Conservation (phyloP, 2,329 filamentous ascomycete genomes). For the Immersiporthe knoxdaviesiana region DNA sequence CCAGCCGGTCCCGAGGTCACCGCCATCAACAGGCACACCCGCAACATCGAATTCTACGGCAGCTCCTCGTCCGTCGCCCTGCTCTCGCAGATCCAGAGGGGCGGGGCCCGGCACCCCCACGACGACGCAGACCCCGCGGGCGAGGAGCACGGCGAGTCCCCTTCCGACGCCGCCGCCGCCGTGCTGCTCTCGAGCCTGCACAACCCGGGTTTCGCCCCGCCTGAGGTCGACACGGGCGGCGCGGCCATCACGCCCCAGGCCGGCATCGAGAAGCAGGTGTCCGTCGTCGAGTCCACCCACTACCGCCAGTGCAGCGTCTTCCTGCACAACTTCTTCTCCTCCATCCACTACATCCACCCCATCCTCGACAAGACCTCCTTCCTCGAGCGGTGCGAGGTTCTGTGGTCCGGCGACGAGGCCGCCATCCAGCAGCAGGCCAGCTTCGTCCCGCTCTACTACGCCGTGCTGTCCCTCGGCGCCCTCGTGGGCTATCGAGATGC, state of each 20-base stretch:
- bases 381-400: conserved; percentile 45
- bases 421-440: conserved; percentile 38
- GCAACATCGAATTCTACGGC: conserved; percentile 51
- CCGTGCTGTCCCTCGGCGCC: conserved; percentile 50
- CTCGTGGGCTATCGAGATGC: conserved; percentile 49
- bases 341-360: conserved; percentile 46
- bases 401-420: conserved; percentile 42
- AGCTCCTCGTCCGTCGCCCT: conserved; percentile 51
- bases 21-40: conserved; percentile 49
- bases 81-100: conserved; percentile 45
- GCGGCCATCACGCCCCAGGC: conserved; percentile 3
- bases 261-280: conserved; percentile 14
- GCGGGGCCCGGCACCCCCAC: conserved; percentile 32
- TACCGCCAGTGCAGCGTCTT: conserved; percentile 50
- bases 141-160: conserved; percentile 29
- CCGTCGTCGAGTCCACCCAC: conserved; percentile 35
- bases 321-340: conserved; percentile 51
- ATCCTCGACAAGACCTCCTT: conserved; percentile 46
- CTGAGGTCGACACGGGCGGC: conserved; percentile 23
- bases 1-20: conserved; percentile 44
- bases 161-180: conserved; percentile 39
- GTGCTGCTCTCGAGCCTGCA: conserved; percentile 48
- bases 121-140: conserved; percentile 14
- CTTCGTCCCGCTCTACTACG: conserved; percentile 52
- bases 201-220: conserved; percentile 47